Percentiles rank a stretch among this genome's conserved stretches.
Evolutionary conservation across 1,139 yeast genomes (phyloP).

Genomic region (Blastobotrys proliferans): DNA sequence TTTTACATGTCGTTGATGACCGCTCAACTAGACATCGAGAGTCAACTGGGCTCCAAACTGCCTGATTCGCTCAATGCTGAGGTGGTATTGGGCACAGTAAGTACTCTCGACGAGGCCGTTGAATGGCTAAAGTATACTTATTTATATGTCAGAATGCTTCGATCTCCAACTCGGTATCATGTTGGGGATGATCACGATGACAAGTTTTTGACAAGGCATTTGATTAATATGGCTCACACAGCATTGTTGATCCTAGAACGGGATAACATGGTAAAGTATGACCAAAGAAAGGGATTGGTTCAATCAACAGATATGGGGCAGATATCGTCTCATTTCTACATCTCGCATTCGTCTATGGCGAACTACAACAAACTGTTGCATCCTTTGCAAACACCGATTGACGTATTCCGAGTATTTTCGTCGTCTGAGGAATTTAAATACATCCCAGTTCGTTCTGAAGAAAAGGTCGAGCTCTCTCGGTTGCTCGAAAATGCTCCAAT

Average conservation of each 20-base stretch:
- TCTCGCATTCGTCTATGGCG: constrained; percentile 65
- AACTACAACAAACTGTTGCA: constrained; percentile 56
- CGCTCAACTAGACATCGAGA: constrained; percentile 89
- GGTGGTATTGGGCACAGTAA: constrained; percentile 67
- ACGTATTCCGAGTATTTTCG: constrained; percentile 71
- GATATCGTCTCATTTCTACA: constrained; percentile 85
- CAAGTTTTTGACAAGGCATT: constrained; percentile 43
- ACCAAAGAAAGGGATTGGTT: constrained; percentile 45
- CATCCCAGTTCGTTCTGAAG: constrained; percentile 84
- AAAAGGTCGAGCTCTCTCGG: constrained; percentile 68
- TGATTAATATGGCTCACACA: constrained; percentile 70
- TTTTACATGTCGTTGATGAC: constrained; percentile 84
- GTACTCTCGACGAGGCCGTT: constrained; percentile 59
- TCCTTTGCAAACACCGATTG: constrained; percentile 69
- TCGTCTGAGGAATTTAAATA: constrained; percentile 80
- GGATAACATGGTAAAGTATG: constrained; percentile 57
- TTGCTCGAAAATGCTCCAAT: constrained; percentile 75
- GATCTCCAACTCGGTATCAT: constrained; percentile 67
- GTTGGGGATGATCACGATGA: constrained; percentile 69
- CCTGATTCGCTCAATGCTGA: constrained; percentile 86
- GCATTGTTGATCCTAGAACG: constrained; percentile 59
- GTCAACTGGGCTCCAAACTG: constrained; percentile 68
- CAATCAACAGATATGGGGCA: constrained; percentile 73
- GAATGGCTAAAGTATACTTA: constrained; percentile 81
- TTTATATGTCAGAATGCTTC: constrained; percentile 73